Evolutionary conservation across 306 rosid genomes (phyloP), one percentile per base, ranked within the genome.

Genomic region (Sicyos edulis): DNA sequence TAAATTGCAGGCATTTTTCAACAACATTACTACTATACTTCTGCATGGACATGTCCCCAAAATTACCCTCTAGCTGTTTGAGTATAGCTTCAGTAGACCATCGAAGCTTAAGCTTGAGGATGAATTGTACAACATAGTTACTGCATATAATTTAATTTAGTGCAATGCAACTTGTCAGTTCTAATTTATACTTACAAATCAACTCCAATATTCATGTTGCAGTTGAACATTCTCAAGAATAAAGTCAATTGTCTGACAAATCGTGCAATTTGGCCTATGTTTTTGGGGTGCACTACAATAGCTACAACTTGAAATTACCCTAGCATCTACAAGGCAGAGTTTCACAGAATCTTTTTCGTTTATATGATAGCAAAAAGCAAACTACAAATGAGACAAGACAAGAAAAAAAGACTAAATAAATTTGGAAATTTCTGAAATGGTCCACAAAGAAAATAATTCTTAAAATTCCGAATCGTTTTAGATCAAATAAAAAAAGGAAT

Each of bases 101-200:
- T 8, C 76, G 85, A 71, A 80, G 80, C 78, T 40, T 71, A 59
- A 84, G 80, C 66, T 82, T 83, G 13, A 82, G 61, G 16, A 86
- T 70, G 53, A 60, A 80, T 73, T 86, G 91, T 76, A 86, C 86
- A n/a, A 86, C 88, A 80, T 86, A 86, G 64, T 86, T 86, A 82
- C 91, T 84, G 82, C 42, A 80, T 29, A 45, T n/a, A 45, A 71
- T 44, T n/a, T 11, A 45, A 67, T 67, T 47, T 21, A 67, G 37
- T 10, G 71, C 34, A 76, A 19, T 57, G 13, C 60, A 50, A 6
- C n/a, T 14, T 59, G 44, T 61, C 21, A 37, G 54, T 56, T 76
- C 22, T 42, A n/a, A 55, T 72, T 34, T 55, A 53, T 66, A 65
- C 56, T 19, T 24, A 58, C 50, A 65, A 58, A 24, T 24, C 21